These are phyloP conservation scores for Boletus sensibilis DNA, from an alignment of 768 basidiomycete genomes.

Conservation along the genomic window DNA sequence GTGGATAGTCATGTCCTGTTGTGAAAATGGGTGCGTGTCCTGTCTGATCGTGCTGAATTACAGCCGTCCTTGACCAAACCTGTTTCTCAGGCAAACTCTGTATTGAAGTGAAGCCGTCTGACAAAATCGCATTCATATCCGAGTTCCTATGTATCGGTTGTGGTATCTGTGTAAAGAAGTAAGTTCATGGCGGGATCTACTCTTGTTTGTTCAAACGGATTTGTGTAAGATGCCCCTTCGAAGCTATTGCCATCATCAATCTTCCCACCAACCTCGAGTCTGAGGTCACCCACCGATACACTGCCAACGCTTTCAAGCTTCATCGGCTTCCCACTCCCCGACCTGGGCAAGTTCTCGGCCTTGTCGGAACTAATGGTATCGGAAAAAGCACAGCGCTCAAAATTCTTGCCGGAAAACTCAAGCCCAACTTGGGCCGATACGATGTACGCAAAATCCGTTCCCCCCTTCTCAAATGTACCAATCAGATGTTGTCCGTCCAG, in stretches of 20 bases:
- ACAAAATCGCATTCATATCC: constrained; percentile 98
- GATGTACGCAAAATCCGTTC: constrained; percentile 56
- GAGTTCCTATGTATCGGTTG: constrained; percentile 99
- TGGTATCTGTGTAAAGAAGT: constrained; percentile 99
- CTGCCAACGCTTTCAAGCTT: constrained; percentile 98
- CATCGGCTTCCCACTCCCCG: constrained; percentile 96
- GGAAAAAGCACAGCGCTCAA: constrained; percentile 98
- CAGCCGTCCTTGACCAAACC: neutral
- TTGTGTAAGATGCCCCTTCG: constrained; percentile 85
- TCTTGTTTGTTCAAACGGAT: constrained; percentile 1
- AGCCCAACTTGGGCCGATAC: constrained; percentile 96
- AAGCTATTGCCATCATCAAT: constrained; percentile 99
- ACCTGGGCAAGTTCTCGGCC: constrained; percentile 96
- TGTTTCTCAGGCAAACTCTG: constrained; percentile 81
- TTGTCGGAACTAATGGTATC: constrained; percentile 99
- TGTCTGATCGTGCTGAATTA: constrained; percentile 1
- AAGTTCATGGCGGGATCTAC: constrained; percentile 30
- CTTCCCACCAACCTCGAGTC: constrained; percentile 95
- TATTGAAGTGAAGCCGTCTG: constrained; percentile 93
- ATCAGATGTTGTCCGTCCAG: constrained; percentile 36
- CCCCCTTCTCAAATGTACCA: neutral
- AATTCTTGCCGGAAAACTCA: constrained; percentile 93
- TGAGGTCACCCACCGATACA: constrained; percentile 96
- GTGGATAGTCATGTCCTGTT: constrained; percentile 83
- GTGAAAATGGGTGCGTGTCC: constrained; percentile 85